Evolutionary conservation across 495 filamentous ascomycete species (phyloP), one percentile per base, ranked within the genome.

Genomic region (Oidiodendron maius): DNA sequence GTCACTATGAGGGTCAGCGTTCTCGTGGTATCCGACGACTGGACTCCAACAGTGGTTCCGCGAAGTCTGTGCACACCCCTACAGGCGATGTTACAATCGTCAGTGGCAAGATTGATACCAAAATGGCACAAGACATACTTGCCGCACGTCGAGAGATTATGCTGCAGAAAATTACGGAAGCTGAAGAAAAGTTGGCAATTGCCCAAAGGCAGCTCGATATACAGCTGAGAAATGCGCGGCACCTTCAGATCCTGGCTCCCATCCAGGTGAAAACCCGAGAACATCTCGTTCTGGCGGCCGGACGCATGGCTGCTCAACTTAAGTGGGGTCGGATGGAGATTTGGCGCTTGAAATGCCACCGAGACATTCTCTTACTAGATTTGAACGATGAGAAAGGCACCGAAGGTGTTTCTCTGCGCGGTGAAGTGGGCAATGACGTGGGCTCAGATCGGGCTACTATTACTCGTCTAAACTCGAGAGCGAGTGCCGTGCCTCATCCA

Each of bases 321-420:
- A 91, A 94, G 61, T 96, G 91, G 91, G 80, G 84, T 16, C 74
- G 93, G 50, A 89, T 91, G 62, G 90, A 96, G 52, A 91, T 95
- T 11, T 96, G 89, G 89, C 87, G 83, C 21, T 75, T 91, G 50
- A 90, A 78, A 61, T 96, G 91, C 52, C 89, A 97, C 64, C 83
- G 83, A 43, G 90, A 96, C 59, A 87, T 99, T 46, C 74, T 97
- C 11, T 71, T 78, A 1, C 68, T 89, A 65, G 93, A 96, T 60
- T 69, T 97, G 32, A 84, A 89, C 48, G 87, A 96, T 47, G 89
- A 95, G 38, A 61, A 44, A 15, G 40, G 44, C 24, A 11, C 36
- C 2, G 48, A 49, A 12, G 23, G 35, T 11, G 18, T 25, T 17
- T 8, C 20, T 8, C 17, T 46, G 15, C 30, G 49, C 12, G 2